Base-by-base conservation (phyloP, 768 basidiomycete species). In the Russula sp. region DNA sequence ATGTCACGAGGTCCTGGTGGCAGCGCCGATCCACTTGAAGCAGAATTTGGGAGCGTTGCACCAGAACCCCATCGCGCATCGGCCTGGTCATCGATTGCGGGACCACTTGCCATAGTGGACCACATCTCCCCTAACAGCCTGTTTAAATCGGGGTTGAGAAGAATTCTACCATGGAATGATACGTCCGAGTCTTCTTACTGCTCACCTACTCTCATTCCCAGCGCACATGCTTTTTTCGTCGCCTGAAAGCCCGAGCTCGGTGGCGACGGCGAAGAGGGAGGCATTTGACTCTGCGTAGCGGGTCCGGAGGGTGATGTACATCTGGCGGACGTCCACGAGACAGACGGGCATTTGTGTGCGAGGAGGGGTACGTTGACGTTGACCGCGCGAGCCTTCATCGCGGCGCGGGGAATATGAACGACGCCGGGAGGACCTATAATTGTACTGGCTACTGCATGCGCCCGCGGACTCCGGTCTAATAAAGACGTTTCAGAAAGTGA, bases 171-270 rank as follows among this genome's bases (percentile, higher is more conserved):
- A 22, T 26, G 52, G 10, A 18, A 13, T 11, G 26, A 18, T 20
- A 36, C 36, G 38, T 20, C 13, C 26, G 49, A 18, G 26, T 50
- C 16, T 24, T 32, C 26, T 8, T 10, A 2, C 11, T 38, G 28
- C 68, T 57, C 48, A 69, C 68, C 62, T 58, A 46, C 66, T 67
- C 28, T 69, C 68, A 34, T 69, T 69, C 51, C 68, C 68, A 5
- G 68, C 68, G 49, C 63, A 68, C 59, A 62, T 68, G 40, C 26
- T 51, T 44, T 68, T 56, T 14, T 50, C 48, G 36, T 64, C 53
- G 20, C 40, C 46, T 7, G 28, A 32, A 5, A 67, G 51, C 6
- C 63, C 68, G 30, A 69, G 63, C 38, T 48, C 66, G 13, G 50
- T 49, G 36, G 65, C 68, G 26, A 54, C 28, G n/a, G 46, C 22